These are phyloP conservation scores for Myxozyma neotropica DNA, from an alignment of 805 yeast species.

Conservation along the genomic window DNA sequence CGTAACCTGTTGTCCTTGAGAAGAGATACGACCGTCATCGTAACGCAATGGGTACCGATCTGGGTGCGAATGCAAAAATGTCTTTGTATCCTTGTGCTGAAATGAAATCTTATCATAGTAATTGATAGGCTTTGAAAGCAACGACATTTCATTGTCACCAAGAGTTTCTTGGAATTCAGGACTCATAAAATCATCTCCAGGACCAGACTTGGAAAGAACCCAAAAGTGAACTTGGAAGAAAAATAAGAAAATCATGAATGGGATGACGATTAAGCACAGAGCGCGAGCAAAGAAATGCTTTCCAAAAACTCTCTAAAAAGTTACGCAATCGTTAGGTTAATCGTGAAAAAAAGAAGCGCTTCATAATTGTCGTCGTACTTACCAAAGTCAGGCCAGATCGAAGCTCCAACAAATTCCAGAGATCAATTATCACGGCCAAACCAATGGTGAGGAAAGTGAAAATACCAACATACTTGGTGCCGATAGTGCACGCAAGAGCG, in stretches of 20 bases:
- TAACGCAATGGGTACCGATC: constrained; percentile 83
- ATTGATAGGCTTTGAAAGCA: constrained; percentile 68
- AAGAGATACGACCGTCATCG: constrained; percentile 93
- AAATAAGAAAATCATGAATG: constrained; percentile 76
- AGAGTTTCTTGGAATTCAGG: constrained; percentile 91
- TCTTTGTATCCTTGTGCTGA: constrained; percentile 76
- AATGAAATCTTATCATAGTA: constrained; percentile 76
- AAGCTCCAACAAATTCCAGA: constrained; percentile 84
- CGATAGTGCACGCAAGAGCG: constrained; percentile 84
- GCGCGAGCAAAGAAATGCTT: constrained; percentile 78
- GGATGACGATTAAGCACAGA: constrained; percentile 70
- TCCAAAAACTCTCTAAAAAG: constrained; percentile 52
- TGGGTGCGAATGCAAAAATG: constrained; percentile 80
- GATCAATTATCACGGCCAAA: constrained; percentile 76
- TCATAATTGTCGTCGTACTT: not conserved
- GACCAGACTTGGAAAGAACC: constrained; percentile 82
- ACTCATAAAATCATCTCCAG: constrained; percentile 96
- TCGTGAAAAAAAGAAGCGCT: too few species aligned
- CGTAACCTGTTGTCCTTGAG: constrained; percentile 94
- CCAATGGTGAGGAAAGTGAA: constrained; percentile 90
- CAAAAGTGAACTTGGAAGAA: constrained; percentile 94
- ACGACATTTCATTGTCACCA: constrained; percentile 77
- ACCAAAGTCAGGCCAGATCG: constrained; percentile 59
- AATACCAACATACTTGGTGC: constrained; percentile 95
- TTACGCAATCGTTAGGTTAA: not conserved